Conservation (phyloP, 169 alveolate species). For the Neospora caninum region DNA sequence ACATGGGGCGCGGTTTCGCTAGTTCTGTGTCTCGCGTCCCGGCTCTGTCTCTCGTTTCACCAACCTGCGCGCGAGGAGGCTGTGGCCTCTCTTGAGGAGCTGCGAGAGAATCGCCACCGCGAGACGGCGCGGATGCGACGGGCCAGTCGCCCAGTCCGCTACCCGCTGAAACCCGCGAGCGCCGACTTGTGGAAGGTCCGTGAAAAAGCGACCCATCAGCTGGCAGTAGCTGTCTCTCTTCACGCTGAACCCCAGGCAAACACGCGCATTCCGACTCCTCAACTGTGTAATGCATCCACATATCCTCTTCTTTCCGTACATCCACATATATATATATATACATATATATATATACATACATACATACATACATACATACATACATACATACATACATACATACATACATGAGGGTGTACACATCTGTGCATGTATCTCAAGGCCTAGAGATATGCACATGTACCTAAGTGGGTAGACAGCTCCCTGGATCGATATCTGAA, state of each 20-base stretch:
- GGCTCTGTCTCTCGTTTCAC: neutral
- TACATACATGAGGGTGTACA: too few relatives aligned
- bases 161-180: neutral
- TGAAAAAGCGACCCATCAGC: constrained; percentile 21
- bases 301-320: neutral
- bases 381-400: too few relatives aligned
- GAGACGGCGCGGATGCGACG: neutral
- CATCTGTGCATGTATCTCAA: too few relatives aligned
- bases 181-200: neutral
- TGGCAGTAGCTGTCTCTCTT: constrained; percentile 28
- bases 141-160: constrained; percentile 6
- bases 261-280: neutral
- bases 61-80: neutral
- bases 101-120: constrained; percentile 26
- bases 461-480: too few relatives aligned
- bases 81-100: constrained; percentile 18
- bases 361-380: neutral
- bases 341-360: neutral
- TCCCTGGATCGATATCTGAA: too few relatives aligned
- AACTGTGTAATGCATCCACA: neutral
- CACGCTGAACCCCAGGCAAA: neutral
- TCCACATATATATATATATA: neutral
- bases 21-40: too few relatives aligned
- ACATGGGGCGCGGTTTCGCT: too few relatives aligned
- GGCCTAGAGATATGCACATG: too few relatives aligned